Evolutionary conservation across 2,329 filamentous ascomycete species (phyloP), one percentile per base, ranked within the genome.

Genomic region (Cladophialophora carrionii): DNA sequence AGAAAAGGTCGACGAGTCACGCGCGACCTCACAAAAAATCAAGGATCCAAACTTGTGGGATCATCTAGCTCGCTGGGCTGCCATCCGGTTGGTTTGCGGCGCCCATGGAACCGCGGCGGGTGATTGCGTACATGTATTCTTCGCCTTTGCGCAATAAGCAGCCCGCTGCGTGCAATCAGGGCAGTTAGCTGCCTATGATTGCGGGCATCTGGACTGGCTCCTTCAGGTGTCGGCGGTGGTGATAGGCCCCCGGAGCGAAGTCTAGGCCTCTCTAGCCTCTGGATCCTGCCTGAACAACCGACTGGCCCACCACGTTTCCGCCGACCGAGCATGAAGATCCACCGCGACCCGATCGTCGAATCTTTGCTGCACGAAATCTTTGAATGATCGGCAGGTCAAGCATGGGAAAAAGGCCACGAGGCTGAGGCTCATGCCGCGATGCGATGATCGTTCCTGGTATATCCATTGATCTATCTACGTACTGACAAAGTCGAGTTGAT

Each of bases 1-100:
- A 51, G 48, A 61, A 64, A 64, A 51, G 62, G 52, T 57, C 41
- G 31, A 57, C 37, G 41, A 53, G 62, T 64, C 62, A 64, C 62
- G 62, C 62, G 62, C 49, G 32, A 26, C n/a, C 29, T 46, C 20
- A 54, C 9, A 22, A 46, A 61, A 14, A 7, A 14, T 7, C 20
- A 20, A n/a, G 41, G 37, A 26, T 41, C 49, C 57, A 31, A 52
- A 57, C 10, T 4, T 20, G 24, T 7, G 26, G n/a, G 26, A 17
- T 43, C 26, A 3, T 24, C 31, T 24, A 31, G 8, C 24, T 31
- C 43, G 46, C 48, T 26, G 56, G n/a, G 3, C 48, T 14, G n/a
- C 22, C 43, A 49, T 59, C 46, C n/a, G 57, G 57, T 59, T 59
- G 26, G 57, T 6, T 10, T 41, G 20, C 24, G 22, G 6, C 14